These are phyloP conservation scores for Aspergillus leporis DNA, from an alignment of 495 filamentous ascomycete genomes.

Conservation along the genomic window DNA sequence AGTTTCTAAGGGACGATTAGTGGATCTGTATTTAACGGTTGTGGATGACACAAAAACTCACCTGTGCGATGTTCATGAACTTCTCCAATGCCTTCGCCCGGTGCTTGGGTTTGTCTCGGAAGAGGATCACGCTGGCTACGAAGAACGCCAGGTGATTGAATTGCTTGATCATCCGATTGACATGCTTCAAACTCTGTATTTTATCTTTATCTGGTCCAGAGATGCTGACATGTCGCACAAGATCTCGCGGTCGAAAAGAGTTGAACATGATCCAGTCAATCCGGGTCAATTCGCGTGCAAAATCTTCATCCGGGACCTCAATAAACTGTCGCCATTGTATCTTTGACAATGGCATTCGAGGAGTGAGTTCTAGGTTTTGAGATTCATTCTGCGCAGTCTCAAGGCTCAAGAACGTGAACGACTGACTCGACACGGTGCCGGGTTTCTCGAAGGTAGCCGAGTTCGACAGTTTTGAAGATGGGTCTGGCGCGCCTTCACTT, in stretches of 20 bases:
- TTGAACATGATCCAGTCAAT: conserved; percentile 98
- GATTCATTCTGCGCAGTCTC: conserved; percentile 78
- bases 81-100: conserved; percentile 87
- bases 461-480: conserved; percentile 42
- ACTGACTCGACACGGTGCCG: conserved; percentile 42
- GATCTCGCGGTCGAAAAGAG: conserved; percentile 90
- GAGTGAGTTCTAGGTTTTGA: conserved; percentile 59
- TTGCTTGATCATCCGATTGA: conserved; percentile 90
- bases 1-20: conserved; percentile 54
- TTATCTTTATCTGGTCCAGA: conserved; percentile 69
- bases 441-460: conserved; percentile 42
- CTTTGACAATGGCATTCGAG: conserved; percentile 66
- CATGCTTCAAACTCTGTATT: conserved; percentile 76
- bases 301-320: conserved; percentile 73
- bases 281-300: conserved; percentile 88
- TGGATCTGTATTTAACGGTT: neutral
- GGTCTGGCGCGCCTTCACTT: conserved; percentile 41
- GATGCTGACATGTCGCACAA: conserved; percentile 86
- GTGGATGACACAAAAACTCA: conserved; percentile 23
- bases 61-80: conserved; percentile 80
- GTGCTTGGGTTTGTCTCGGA: conserved; percentile 95
- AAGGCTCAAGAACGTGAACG: conserved; percentile 52
- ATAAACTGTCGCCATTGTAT: conserved; percentile 81
- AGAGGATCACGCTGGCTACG: conserved; percentile 86
- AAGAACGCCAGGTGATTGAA: conserved; percentile 95